Evolutionary conservation across 441 rosid genomes (phyloP).

Genomic region (Corymbia citriodora): DNA sequence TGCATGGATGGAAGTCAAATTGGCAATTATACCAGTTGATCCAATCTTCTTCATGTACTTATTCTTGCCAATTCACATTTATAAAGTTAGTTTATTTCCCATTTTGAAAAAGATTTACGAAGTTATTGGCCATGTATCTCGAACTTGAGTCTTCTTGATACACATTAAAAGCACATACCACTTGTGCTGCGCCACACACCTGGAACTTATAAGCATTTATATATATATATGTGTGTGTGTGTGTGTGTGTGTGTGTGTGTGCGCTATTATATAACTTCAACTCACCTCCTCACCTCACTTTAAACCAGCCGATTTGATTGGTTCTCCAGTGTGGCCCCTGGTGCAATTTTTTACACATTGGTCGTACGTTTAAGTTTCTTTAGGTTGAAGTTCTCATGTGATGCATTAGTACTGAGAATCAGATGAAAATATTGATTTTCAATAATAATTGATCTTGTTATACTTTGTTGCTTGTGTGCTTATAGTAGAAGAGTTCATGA

Average conservation of each 20-base stretch:
- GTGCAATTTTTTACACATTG: not conserved
- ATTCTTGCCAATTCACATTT: not conserved
- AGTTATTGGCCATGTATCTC: not conserved
- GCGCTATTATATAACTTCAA: not conserved
- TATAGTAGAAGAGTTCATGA: conserved; percentile 33
- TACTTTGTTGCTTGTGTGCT: conserved; percentile 4
- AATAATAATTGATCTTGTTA: not conserved
- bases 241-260: no score
- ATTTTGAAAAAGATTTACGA: not conserved
- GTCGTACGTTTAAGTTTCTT: not conserved
- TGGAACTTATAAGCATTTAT: not conserved
- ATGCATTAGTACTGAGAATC: not conserved
- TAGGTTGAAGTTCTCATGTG: not conserved
- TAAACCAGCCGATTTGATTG: not conserved
- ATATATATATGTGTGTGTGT: not conserved
- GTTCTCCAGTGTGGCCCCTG: not conserved
- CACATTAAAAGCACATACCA: not conserved
- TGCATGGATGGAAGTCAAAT: not conserved
- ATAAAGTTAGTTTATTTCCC: not conserved
- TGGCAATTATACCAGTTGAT: not conserved
- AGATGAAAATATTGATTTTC: not conserved
- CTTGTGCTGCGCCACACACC: not conserved
- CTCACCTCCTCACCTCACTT: not conserved
- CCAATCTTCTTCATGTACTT: not conserved
- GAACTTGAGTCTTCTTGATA: not conserved